A percentile compares a stretch with the other conserved stretches of the same genome.
These are phyloP conservation scores for Diutina neorugosa DNA, from an alignment of 1,139 yeast genomes.

Conservation along the genomic window DNA sequence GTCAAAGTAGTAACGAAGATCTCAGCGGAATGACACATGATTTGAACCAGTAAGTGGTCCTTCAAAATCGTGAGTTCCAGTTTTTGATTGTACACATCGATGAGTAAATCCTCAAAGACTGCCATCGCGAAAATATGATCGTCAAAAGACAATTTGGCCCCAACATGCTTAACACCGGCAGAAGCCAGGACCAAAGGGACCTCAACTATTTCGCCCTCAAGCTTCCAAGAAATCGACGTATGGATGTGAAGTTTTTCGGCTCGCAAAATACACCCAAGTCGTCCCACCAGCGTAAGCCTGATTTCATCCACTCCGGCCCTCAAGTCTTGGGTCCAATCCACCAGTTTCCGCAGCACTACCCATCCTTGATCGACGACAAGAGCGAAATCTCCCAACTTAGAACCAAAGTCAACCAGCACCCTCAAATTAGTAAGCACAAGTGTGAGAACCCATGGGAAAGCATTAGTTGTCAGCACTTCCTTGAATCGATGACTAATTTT, in stretches of 20 bases:
- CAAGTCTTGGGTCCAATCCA: constrained; percentile 64
- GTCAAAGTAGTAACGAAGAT: constrained; percentile 71
- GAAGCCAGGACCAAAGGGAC: constrained; percentile 63
- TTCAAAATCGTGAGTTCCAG: constrained; percentile 32
- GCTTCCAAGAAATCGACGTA: constrained; percentile 63
- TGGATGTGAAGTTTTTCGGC: constrained; percentile 41
- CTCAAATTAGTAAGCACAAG: constrained; percentile 40
- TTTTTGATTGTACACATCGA: constrained; percentile 60
- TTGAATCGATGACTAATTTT: constrained; percentile 41
- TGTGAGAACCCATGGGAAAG: constrained; percentile 69
- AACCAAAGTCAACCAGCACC: constrained; percentile 67
- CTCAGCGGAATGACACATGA: constrained; percentile 43
- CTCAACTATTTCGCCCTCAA: constrained; percentile 26
- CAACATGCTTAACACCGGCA: constrained; percentile 42
- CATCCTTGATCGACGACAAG: constrained; percentile 49
- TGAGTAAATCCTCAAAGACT: constrained; percentile 33
- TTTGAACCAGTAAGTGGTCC: constrained; percentile 51
- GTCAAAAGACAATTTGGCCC: constrained; percentile 61
- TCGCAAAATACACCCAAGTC: constrained; percentile 61
- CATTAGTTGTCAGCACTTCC: constrained; percentile 33
- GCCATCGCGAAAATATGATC: constrained; percentile 72
- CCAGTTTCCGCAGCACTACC: constrained; percentile 56
- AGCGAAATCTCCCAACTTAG: constrained; percentile 59
- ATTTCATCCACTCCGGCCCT: constrained; percentile 47
- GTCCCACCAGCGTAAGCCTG: constrained; percentile 51